Evolutionary conservation across 495 filamentous ascomycete species (phyloP), one percentile per base, ranked within the genome.

Genomic region (Rostrohypoxylon terebratum): DNA sequence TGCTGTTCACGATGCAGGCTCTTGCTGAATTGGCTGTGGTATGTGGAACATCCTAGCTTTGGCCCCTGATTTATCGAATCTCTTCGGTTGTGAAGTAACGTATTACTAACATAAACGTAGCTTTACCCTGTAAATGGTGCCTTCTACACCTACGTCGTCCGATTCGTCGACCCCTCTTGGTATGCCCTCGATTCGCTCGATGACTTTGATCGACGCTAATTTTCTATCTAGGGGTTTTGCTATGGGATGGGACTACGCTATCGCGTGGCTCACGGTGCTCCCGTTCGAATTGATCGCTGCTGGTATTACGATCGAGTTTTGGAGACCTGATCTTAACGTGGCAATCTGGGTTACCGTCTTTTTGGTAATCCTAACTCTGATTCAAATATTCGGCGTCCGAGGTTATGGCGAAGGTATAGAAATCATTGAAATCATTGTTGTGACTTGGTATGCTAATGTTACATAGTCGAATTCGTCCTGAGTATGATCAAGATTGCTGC

Each of bases 211-310:
- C 28, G 23, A n/a, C 18, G 38, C 47, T 18, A 59, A 59, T n/a
- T 0, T 31, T 28, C 7, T 28, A 2, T 45, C 8, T 21, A 81
- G 80, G 80, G 92, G 92, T 16, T 94, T 94, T 74, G 90, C 92
- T 59, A 91, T 94, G 81, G 93, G 92, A 21, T 92, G 90, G 89
- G 84, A 90, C 73, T 92, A 92, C 67, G 85, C 86, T 40, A 81
- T 91, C 31, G 77, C 81, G 21, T 92, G 90, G 90, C 66, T 85
- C 36, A 81, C 81, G 16, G 77, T 86, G 18, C 74, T 87, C 8
- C 83, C 84, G 25, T 85, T 86, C 66, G 86, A 87, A 69, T 76
- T 86, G 4, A 83, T 82, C 21, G 84, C 83, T 59, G 86, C 87
- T 16, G 81, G 82, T 28, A 82, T 81, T 65, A 84, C 81, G 45